phyloP scores from a whole-genome alignment of 176 grass and related monocot species.

The Bothriochloa decipiens region DNA sequence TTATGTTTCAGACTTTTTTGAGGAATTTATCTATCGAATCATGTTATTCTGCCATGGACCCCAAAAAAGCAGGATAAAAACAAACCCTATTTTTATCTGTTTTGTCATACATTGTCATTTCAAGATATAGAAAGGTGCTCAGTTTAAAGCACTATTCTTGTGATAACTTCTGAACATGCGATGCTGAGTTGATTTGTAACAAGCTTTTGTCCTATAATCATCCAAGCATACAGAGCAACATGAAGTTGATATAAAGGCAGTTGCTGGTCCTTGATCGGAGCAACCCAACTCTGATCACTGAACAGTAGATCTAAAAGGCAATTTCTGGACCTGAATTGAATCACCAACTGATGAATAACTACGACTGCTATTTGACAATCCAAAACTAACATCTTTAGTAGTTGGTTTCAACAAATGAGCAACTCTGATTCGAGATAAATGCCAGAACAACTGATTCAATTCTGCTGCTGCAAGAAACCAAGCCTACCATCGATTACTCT shows the following conservation, averaged over 20 bases:
- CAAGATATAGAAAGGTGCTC: not conserved
- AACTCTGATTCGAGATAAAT: constrained; percentile 5
- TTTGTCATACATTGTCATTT: not conserved
- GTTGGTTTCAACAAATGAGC: not conserved
- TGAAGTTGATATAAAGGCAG: constrained; percentile 8
- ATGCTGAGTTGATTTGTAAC: not conserved
- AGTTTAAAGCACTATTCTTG: not conserved
- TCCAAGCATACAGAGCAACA: constrained; percentile 17
- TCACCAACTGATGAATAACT: not conserved
- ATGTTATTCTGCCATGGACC: constrained; percentile 13
- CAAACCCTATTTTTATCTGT: not conserved
- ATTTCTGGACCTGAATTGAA: not conserved
- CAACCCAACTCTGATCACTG: not conserved
- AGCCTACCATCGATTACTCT: not conserved
- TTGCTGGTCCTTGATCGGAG: not conserved
- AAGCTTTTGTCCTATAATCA: not conserved
- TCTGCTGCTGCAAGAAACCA: not conserved
- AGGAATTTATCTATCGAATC: not conserved
- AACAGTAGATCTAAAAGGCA: not conserved
- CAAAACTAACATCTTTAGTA: not conserved
- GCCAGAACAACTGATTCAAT: not conserved
- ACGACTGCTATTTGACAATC: not conserved
- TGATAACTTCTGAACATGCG: not conserved
- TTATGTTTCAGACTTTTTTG: not conserved
- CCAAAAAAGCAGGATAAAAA: not conserved